A percentile compares a stretch with the other conserved stretches of the same genome.
These are phyloP conservation scores for Sphaerulina populicola DNA, from an alignment of 2,329 filamentous ascomycete species.

Conservation along the genomic window DNA sequence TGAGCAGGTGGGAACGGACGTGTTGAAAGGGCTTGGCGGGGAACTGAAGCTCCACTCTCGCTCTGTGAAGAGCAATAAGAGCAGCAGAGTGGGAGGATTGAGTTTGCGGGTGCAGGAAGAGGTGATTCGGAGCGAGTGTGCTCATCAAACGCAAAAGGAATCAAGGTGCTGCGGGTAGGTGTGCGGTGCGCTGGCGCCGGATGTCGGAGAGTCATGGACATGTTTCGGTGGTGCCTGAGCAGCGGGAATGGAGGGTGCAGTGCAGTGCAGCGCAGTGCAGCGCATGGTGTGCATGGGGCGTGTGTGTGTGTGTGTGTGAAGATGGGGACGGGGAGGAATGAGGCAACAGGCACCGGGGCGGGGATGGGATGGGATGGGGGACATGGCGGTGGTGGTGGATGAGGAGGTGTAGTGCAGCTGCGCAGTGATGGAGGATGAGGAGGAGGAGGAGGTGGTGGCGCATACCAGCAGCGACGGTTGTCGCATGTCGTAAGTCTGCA, in stretches of 20 bases:
- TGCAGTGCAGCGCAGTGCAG: neutral
- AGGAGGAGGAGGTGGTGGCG: slow-evolving; percentile 1
- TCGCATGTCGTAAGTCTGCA: slow-evolving; percentile 16
- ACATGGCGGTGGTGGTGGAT: slow-evolving; percentile 1
- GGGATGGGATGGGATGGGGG: neutral
- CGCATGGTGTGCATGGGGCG: neutral
- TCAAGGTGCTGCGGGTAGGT: slow-evolving; percentile 8
- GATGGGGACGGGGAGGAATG: too few species aligned
- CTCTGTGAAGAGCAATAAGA: neutral
- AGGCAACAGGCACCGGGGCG: too few species aligned
- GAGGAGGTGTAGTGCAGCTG: too few species aligned
- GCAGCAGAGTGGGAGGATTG: slow-evolving; percentile 11
- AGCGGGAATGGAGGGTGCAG: neutral
- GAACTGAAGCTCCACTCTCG: slow-evolving; percentile 8
- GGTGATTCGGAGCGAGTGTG: slow-evolving; percentile 9
- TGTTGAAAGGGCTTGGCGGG: slow-evolving; percentile 9
- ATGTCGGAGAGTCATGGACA: slow-evolving; percentile 11
- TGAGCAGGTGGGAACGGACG: slow-evolving; percentile 1
- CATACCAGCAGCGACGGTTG: slow-evolving; percentile 12
- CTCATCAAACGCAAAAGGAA: slow-evolving; percentile 19
- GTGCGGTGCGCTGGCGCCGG: slow-evolving; percentile 6
- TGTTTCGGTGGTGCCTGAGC: neutral
- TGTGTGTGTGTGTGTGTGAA: neutral
- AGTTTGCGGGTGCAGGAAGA: slow-evolving; percentile 19
- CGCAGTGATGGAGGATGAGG: neutral